Evolutionary conservation across 495 filamentous ascomycete genomes (phyloP), one percentile per base, ranked within the genome.

Genomic region (Aspergillus ostianus): DNA sequence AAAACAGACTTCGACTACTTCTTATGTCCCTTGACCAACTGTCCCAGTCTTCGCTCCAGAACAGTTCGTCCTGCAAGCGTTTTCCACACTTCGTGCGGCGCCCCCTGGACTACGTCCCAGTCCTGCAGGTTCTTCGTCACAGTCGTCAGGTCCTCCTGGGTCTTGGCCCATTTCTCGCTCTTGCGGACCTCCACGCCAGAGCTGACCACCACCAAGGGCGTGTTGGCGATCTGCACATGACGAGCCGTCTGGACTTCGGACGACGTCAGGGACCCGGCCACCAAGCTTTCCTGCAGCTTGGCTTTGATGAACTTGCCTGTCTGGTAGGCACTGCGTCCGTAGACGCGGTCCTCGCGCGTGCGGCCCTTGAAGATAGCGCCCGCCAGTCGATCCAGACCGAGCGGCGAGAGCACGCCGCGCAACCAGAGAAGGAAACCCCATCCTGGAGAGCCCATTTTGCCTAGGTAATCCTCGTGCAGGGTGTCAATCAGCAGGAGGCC

Each of bases 241-340:
- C 86, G 77, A 49, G 91, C 89, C 45, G 85, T 87, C 47, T 80
- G 78, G 21, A 96, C 84, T 63, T 98, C 94, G 23, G 88, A 89
- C 62, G 85, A 87, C 18, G 91, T 91, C 54, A 97, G 82, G 3
- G 87, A 87, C 56, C 86, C 79, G 10, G 92, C 94, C 19, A 96
- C 91, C 1, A 97, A 76, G 57, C 88, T 93, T 76, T 98, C 94
- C 72, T 98, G 94, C 41, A 98, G 78, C 69, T 93, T 92, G 5
- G 91, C 89, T 66, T 92, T 94, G 69, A 97, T 87, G 65, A 83
- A 87, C 61, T 88, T 90, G 15, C 89, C 92, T 17, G 78, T 83
- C 71, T 95, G 90, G 63, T 92, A 89, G 0, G 91, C 85, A 7
- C 84, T 83, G 23, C 82, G 78, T 5, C 94, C 94, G 64, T 87